Base-by-base conservation (phyloP, 2,329 filamentous ascomycete species). In the Cladophialophora yegresii region DNA sequence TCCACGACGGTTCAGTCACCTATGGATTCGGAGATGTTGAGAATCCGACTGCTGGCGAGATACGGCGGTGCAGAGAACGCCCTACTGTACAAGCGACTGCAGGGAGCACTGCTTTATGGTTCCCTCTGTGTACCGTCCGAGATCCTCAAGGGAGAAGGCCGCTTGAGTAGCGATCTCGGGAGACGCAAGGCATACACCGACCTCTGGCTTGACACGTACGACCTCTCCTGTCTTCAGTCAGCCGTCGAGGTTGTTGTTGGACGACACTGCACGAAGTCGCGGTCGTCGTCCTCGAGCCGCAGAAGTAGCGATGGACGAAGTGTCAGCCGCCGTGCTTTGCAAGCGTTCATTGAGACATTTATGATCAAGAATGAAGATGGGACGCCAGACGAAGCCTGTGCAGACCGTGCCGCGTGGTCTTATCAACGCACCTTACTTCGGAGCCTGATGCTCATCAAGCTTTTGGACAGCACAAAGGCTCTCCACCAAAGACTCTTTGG, bases 231-330 rank as follows among this genome's bases (percentile, higher is more conserved):
- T 3, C 76, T 89, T 47, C 77, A 78, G 60, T 79, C 81, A 1
- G 85, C 84, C 2, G 77, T 81, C 20, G 86, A 89, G 71, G 83
- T 84, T 1, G 79, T 89, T 4, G 77, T 86, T 32, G 86, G 86
- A n/a, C 81, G 85, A 28, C 58, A 59, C 22, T 63, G 61, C 30
- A 26, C 33, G 51, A 66, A 36, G 22, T 22, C 28, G n/a, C 16
- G 32, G n/a, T 22, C 20, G 2, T 23, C 26, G 36, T 54, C 53
- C 26, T 53, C 59, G 30, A 51, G 60, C 32, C 57, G 47, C n/a
- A 62, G 54, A 32, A 49, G 22, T 8, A 54, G 57, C 26, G 47
- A 56, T 22, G 60, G 47, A 23, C 45, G 43, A 22, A 43, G 33
- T 54, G 54, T 45, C 13, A 50, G 33, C 26, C 50, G 62, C 28